phyloP scores from a whole-genome alignment of 768 basidiomycete genomes.

The Hydnomerulius pinastri region DNA sequence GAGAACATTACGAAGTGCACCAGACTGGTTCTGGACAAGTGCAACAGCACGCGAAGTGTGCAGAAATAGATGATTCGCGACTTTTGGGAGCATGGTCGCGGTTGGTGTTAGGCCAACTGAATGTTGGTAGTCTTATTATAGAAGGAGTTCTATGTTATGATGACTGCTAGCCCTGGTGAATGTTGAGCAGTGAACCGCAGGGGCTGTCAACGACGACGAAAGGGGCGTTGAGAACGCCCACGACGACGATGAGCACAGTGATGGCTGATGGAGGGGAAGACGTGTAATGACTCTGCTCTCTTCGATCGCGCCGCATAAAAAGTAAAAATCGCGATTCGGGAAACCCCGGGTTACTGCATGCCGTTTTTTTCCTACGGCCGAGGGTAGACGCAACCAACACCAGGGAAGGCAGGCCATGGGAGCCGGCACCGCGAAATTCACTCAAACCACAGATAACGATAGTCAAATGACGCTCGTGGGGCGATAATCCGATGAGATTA shows the following conservation, averaged over 20 bases:
- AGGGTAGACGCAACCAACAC: slow-evolving; percentile 7
- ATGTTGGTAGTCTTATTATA: not conserved
- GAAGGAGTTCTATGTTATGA: not conserved
- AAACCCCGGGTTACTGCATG: slow-evolving; percentile 13
- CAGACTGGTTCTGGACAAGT: slow-evolving; percentile 70
- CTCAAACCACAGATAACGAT: too few relatives aligned
- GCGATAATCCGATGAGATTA: not conserved
- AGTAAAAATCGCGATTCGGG: slow-evolving; percentile 18
- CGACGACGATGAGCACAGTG: not conserved
- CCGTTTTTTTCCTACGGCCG: slow-evolving; percentile 12
- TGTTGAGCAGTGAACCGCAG: slow-evolving; percentile 2
- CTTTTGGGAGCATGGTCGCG: slow-evolving; percentile 73
- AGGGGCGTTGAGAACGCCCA: slow-evolving; percentile 1
- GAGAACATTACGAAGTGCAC: slow-evolving; percentile 74
- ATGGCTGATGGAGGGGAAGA: not conserved
- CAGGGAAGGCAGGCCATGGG: too few relatives aligned
- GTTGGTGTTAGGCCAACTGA: not conserved
- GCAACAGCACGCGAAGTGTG: slow-evolving; percentile 77
- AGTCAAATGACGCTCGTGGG: too few relatives aligned
- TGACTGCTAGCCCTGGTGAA: slow-evolving; percentile 5
- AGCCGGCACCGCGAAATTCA: too few relatives aligned
- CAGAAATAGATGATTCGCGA: slow-evolving; percentile 76
- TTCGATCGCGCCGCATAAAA: slow-evolving; percentile 13
- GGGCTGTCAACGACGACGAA: slow-evolving; percentile 6
- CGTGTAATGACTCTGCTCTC: not conserved